Conservation (phyloP, 345 rosid genomes). For the Melaleuca quinquenervia region DNA sequence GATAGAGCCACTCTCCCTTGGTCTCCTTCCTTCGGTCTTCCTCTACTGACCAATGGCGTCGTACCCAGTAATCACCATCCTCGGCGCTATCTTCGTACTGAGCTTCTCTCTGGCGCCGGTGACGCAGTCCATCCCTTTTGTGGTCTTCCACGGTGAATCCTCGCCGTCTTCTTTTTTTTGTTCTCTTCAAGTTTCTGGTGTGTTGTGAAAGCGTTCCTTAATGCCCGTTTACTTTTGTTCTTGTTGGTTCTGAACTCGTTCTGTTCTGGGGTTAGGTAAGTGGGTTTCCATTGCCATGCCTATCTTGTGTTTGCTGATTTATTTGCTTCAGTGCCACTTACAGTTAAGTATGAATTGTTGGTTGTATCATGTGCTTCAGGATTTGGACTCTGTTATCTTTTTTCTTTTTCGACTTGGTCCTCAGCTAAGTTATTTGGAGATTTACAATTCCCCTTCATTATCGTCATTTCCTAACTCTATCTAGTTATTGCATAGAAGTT, state of each 20-base stretch:
- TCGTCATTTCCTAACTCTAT: neutral
- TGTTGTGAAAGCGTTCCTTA: neutral
- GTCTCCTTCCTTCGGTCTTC: neutral
- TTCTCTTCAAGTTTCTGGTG: neutral
- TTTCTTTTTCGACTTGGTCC: neutral
- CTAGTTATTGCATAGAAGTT: neutral
- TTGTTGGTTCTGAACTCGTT: neutral
- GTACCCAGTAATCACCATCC: neutral
- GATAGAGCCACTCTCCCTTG: neutral
- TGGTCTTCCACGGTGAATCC: slow-evolving; percentile 58
- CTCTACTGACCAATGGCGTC: slow-evolving; percentile 1
- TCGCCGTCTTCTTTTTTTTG: neutral
- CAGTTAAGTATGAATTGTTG: neutral
- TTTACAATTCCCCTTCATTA: too few species aligned
- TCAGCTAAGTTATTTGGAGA: neutral
- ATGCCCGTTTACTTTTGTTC: neutral
- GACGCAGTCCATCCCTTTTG: slow-evolving; percentile 49
- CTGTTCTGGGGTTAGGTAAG: neutral
- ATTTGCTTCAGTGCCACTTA: neutral
- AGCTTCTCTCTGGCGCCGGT: slow-evolving; percentile 8
- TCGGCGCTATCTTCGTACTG: neutral
- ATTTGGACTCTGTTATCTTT: neutral
- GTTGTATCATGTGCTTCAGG: neutral
- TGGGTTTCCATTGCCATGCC: neutral
- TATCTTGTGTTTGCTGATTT: neutral